Evolutionary conservation across 345 rosid species (phyloP).

Genomic region (Abelmoschus esculentus): DNA sequence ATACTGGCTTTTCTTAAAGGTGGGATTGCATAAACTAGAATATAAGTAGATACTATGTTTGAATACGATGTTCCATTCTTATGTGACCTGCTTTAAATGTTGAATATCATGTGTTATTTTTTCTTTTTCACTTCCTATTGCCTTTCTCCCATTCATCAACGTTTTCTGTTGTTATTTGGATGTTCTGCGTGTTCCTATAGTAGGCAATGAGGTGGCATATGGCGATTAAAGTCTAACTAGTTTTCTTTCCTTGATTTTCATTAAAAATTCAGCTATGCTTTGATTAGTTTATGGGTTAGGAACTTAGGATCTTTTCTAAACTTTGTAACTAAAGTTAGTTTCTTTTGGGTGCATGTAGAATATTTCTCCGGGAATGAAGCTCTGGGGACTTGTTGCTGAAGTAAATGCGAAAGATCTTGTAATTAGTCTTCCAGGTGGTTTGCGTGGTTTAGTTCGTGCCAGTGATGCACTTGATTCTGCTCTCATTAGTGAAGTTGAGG

Average conservation of each 20-base stretch:
- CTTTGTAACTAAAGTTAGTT: constrained; percentile 9
- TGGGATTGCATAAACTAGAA: neutral
- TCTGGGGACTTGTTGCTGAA: constrained; percentile 89
- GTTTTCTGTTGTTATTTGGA: neutral
- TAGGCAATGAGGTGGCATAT: neutral
- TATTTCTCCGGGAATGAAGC: constrained; percentile 89
- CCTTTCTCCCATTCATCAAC: neutral
- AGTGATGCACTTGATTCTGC: constrained; percentile 64
- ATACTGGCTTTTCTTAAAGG: no score
- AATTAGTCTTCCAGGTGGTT: constrained; percentile 81
- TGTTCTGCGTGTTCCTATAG: neutral
- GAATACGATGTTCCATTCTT: neutral
- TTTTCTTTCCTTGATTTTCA: neutral
- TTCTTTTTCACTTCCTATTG: neutral
- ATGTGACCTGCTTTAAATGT: neutral
- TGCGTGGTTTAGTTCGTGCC: constrained; percentile 87
- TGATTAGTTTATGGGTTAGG: neutral
- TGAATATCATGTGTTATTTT: neutral
- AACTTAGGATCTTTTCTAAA: neutral
- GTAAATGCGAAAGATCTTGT: constrained; percentile 90
- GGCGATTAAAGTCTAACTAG: neutral
- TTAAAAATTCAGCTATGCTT: neutral
- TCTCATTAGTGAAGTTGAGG: constrained; percentile 50
- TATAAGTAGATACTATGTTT: neutral
- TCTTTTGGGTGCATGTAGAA: constrained; percentile 42